Percentiles rank a stretch among this genome's conserved stretches.
Evolutionary conservation across 2,329 filamentous ascomycete species (phyloP).

Genomic region (Domatiomyces globalis): DNA sequence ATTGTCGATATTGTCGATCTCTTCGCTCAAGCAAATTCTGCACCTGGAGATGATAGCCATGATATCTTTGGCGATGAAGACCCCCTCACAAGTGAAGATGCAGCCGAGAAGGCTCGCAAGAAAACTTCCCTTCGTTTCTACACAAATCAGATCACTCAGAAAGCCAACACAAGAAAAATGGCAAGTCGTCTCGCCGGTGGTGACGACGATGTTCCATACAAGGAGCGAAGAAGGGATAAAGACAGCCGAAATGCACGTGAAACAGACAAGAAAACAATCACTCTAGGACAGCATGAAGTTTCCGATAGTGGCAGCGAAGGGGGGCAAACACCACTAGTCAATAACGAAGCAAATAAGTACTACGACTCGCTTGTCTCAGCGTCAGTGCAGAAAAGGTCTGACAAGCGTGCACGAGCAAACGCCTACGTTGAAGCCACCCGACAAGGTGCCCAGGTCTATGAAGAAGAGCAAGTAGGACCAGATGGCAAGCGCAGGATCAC

Average conservation of each 20-base stretch:
- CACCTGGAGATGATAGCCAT: conserved; percentile 41
- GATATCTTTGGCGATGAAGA: conserved; percentile 94
- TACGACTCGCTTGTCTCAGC: conserved; percentile 72
- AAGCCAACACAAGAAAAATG: conserved; percentile 62
- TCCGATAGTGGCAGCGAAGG: conserved; percentile 58
- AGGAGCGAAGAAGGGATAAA: conserved; percentile 74
- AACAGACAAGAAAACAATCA: conserved; percentile 58
- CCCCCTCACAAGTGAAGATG: conserved; percentile 58
- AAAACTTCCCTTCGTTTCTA: conserved; percentile 95
- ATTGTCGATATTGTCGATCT: conserved; percentile 32
- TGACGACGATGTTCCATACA: conserved; percentile 55
- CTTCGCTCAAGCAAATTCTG: conserved; percentile 21
- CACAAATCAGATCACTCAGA: conserved; percentile 92
- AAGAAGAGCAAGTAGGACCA: conserved; percentile 54
- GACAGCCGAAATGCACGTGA: conserved; percentile 78
- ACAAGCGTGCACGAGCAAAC: conserved; percentile 53
- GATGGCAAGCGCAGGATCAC: conserved; percentile 88
- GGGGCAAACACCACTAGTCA: conserved; percentile 33
- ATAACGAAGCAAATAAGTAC: conserved; percentile 44
- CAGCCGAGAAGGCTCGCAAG: conserved; percentile 72
- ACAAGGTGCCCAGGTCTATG: conserved; percentile 46
- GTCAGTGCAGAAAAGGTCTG: conserved; percentile 45
- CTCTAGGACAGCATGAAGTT: conserved; percentile 38
- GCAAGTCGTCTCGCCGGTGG: conserved; percentile 49
- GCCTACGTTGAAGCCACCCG: conserved; percentile 41